Conservation (phyloP, 1,284 basidiomycete species). For the Boletellus deceptivus region DNA sequence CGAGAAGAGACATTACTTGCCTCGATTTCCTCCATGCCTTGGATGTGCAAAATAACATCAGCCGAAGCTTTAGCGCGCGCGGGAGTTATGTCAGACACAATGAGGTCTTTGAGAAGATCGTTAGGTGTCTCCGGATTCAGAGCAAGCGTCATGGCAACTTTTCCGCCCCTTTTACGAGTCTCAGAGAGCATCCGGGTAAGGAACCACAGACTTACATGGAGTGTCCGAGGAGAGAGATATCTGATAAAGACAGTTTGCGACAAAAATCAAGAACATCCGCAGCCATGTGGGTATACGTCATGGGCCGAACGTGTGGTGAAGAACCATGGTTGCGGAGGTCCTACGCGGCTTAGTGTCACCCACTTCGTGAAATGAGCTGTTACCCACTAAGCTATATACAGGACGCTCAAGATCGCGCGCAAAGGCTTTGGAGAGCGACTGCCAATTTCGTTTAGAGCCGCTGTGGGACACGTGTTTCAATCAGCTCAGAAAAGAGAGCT, state of each 20-base stretch:
- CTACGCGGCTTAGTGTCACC: constrained; percentile 36
- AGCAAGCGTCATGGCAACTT: constrained; percentile 80
- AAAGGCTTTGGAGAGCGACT: constrained; percentile 67
- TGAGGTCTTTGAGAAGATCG: constrained; percentile 56
- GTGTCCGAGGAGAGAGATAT: constrained; percentile 78
- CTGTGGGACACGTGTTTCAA: constrained; percentile 34
- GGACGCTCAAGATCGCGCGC: constrained; percentile 54
- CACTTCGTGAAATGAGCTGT: neutral
- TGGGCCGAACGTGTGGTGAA: constrained; percentile 68
- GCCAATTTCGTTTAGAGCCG: constrained; percentile 82
- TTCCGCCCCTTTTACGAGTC: constrained; percentile 68
- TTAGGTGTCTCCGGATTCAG: constrained; percentile 51
- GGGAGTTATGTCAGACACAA: constrained; percentile 82
- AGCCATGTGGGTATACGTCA: constrained; percentile 75
- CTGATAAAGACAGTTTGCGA: constrained; percentile 45
- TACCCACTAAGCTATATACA: constrained; percentile 69
- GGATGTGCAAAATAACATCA: constrained; percentile 66
- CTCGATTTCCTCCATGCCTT: constrained; percentile 72
- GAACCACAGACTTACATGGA: constrained; percentile 62
- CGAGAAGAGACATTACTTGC: constrained; percentile 50
- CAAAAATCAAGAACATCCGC: constrained; percentile 66
- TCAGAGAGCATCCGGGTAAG: constrained; percentile 3
- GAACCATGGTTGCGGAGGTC: constrained; percentile 84
- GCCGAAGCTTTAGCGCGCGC: constrained; percentile 56
- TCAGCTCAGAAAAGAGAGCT: neutral